These are phyloP conservation scores for Ophiosphaerella herpotricha DNA, from an alignment of 2,329 filamentous ascomycete species.

Conservation along the genomic window DNA sequence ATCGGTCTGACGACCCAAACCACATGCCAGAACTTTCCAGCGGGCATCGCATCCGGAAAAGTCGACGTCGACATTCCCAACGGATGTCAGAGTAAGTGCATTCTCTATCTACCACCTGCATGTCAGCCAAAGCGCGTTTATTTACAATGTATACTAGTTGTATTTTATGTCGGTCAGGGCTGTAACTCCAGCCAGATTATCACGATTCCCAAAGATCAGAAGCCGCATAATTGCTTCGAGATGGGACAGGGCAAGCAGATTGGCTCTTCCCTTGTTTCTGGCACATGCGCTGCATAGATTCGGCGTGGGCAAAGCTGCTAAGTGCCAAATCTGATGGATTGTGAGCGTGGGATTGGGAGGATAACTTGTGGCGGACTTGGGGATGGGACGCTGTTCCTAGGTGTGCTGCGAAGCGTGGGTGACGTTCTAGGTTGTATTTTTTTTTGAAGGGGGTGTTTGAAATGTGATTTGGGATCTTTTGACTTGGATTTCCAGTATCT, in stretches of 20 bases:
- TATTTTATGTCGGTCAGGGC: constrained; percentile 2
- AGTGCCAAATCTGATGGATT: background rate
- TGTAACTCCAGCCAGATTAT: constrained; percentile 1
- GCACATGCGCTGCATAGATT: background rate
- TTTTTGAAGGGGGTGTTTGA: background rate
- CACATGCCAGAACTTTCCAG: background rate
- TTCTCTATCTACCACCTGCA: background rate
- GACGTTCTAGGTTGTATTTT: background rate
- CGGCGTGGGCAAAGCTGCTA: background rate
- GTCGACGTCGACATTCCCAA: constrained; percentile 1
- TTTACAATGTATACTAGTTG: background rate
- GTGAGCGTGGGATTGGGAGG: background rate
- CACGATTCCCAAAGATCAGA: background rate
- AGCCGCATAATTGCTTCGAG: constrained; percentile 2
- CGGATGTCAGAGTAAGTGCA: constrained; percentile 4
- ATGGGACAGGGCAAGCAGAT: background rate
- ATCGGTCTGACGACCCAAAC: background rate
- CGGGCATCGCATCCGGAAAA: background rate
- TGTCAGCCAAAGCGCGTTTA: too few species aligned
- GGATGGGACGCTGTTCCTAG: background rate
- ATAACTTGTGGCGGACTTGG: background rate
- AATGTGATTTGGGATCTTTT: background rate
- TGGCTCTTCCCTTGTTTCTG: constrained; percentile 2
- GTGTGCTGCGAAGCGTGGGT: background rate
- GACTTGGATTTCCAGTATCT: background rate